phyloP scores from a whole-genome alignment of 352 stramenopile species.

The Pythium monospermum region DNA sequence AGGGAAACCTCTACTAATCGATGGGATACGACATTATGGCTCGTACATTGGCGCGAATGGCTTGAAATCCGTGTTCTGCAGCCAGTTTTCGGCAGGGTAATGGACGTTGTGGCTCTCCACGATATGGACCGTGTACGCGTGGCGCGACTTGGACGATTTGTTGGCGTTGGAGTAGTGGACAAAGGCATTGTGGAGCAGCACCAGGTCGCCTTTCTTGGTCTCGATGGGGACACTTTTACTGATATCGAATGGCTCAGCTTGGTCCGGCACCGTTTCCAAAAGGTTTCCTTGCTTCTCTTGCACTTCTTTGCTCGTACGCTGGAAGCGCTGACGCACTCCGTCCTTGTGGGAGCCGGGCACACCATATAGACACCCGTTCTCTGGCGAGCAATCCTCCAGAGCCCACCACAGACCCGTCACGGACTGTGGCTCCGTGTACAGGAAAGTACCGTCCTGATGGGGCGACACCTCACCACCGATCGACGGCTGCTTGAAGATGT shows the following conservation, averaged over 20 bases:
- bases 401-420: slow-evolving; percentile 95
- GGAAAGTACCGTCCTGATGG: slow-evolving; percentile 96
- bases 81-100: slow-evolving; percentile 92
- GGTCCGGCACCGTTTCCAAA: slow-evolving; percentile 56
- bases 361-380: slow-evolving; percentile 95
- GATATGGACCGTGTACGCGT: slow-evolving; percentile 96
- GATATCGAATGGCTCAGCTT: slow-evolving; percentile 51
- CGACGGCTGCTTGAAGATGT: slow-evolving; percentile 95
- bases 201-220: slow-evolving; percentile 92
- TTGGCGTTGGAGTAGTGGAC: slow-evolving; percentile 96
- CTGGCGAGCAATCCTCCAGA: slow-evolving; percentile 91
- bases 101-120: slow-evolving; percentile 86
- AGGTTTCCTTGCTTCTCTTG: slow-evolving; percentile 36
- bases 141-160: slow-evolving; percentile 74
- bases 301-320: slow-evolving; percentile 46
- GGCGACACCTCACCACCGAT: slow-evolving; percentile 92
- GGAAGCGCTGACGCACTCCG: slow-evolving; percentile 80
- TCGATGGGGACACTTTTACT: slow-evolving; percentile 50
- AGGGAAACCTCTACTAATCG: background rate
- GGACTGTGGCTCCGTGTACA: slow-evolving; percentile 95
- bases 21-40: slow-evolving; percentile 1
- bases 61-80: slow-evolving; percentile 84
- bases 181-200: slow-evolving; percentile 90
- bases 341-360: slow-evolving; percentile 88
- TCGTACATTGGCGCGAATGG: slow-evolving; percentile 67